Percentiles rank a stretch among this genome's conserved stretches.
Conservation (phyloP, 345 rosid genomes). For the Lumnitzera racemosa region DNA sequence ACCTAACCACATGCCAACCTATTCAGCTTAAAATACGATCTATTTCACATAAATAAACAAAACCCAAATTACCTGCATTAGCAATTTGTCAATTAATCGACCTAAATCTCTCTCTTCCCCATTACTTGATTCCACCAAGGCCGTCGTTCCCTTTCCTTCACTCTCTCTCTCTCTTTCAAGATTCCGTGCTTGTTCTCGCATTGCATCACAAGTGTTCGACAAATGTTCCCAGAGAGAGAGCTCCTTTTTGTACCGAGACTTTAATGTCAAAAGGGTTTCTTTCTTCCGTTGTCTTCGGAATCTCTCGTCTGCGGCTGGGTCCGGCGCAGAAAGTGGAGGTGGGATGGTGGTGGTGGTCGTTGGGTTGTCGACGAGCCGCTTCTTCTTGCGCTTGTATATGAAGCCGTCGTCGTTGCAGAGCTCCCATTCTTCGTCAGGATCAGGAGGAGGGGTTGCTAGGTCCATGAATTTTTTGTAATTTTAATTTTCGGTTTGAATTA, state of each 20-base stretch:
- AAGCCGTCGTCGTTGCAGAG: constrained; percentile 69
- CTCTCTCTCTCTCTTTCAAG: constrained; percentile 14
- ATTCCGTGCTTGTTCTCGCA: constrained; percentile 35
- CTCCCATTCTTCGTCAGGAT: constrained; percentile 50
- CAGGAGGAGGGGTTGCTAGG: constrained; percentile 7
- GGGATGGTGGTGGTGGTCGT: constrained; percentile 14
- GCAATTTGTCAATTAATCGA: constrained; percentile 45
- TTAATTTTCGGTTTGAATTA: too few species aligned
- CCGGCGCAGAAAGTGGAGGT: constrained; percentile 12
- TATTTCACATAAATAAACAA: not conserved
- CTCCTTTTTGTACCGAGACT: constrained; percentile 47
- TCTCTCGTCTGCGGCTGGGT: constrained; percentile 31
- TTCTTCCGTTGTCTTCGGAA: constrained; percentile 37
- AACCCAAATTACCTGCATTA: constrained; percentile 46
- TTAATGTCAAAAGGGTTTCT: constrained; percentile 40
- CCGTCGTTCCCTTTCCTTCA: constrained; percentile 10
- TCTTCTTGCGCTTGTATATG: constrained; percentile 62
- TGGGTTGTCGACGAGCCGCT: constrained; percentile 16
- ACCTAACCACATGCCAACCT: not conserved
- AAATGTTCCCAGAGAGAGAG: constrained; percentile 57
- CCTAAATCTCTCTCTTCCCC: constrained; percentile 11
- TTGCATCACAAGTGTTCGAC: constrained; percentile 41
- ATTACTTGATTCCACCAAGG: constrained; percentile 1
- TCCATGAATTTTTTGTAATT: constrained; percentile 10
- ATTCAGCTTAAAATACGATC: too few species aligned